Evolutionary conservation across 306 rosid species (phyloP).

Genomic region (Neltuma alba): DNA sequence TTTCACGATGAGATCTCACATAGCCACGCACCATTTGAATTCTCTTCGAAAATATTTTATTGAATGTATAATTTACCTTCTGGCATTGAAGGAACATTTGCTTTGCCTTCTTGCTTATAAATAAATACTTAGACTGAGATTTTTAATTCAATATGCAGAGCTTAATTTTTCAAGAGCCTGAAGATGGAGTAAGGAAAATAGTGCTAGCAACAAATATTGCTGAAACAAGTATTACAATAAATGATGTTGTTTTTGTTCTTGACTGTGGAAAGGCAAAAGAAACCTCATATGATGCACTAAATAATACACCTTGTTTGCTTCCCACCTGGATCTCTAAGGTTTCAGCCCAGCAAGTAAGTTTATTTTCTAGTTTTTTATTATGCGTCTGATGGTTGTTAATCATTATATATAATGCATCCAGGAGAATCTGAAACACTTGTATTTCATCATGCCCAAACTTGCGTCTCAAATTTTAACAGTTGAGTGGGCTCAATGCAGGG

Average conservation of each 20-base stretch:
- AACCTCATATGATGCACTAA: constrained; percentile 94
- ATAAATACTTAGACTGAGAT: constrained; percentile 25
- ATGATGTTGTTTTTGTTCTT: constrained; percentile 89
- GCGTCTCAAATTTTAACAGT: constrained; percentile 10
- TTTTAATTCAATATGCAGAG: constrained; percentile 65
- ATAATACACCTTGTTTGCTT: constrained; percentile 96
- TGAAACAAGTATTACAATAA: constrained; percentile 92
- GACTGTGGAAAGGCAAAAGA: constrained; percentile 99
- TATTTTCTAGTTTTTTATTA: constrained; percentile 50
- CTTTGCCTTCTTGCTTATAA: constrained; percentile 22
- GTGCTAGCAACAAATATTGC: constrained; percentile 98
- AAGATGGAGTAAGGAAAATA: constrained; percentile 83
- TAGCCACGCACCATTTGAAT: constrained; percentile 6
- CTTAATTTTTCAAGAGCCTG: constrained; percentile 83
- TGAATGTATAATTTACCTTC: neutral
- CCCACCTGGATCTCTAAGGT: constrained; percentile 99
- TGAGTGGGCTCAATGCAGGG: constrained; percentile 13
- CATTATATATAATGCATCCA: neutral
- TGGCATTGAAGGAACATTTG: constrained; percentile 10
- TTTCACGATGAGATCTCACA: neutral
- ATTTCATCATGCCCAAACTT: constrained; percentile 6
- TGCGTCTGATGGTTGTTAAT: constrained; percentile 21
- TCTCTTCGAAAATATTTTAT: neutral
- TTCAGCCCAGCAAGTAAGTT: constrained; percentile 90
- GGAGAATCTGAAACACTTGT: constrained; percentile 4